Evolutionary conservation across 352 stramenopile species (phyloP), one percentile per base, ranked within the genome.

Genomic region (Phytopythium helicoides): DNA sequence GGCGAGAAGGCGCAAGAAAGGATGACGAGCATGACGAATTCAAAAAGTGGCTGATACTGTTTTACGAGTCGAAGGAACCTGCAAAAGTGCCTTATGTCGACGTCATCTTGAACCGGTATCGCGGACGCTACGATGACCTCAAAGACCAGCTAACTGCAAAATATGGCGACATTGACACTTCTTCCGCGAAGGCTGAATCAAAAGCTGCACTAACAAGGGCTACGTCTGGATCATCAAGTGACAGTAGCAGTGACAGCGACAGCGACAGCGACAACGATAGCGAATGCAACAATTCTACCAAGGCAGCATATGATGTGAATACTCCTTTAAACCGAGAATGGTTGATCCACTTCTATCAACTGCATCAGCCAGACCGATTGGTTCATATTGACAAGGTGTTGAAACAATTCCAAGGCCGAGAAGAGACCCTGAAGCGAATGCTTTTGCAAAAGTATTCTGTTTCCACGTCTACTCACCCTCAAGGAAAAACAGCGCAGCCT

Each of bases 401-500:
- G 14, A 62, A 76, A 12, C 76, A 87, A 35, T 90, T 87, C 55
- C 69, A 64, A 14, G 75, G 73, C 4, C 66, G 80, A 41, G 77
- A 88, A 68, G 77, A 88, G 18, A 69, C 64, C 14, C 67, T 90
- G 7, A 78, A 86, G 50, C 36, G 54, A 26, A 85, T 88, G 75
- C 60, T 90, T 3, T 33, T 81, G 16, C 49, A 59, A 21, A 90
- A 90, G 44, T 88, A 90, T 54, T 51, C 47, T 21, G n/a, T 18
- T 1, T 11, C 25, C 18, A 3, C 23, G 1, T 26, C 14, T 15
- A 26, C 2, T 18, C 22, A 9, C 3, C 11, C 12, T 2, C 6
- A 19, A 34, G 21, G 1, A 22, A 31, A 28, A 23, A 28, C 15
- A 19, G 14, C 8, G 11, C n/a, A 19, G 9, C 9, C 9, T 33